Conservation (phyloP, 2,329 filamentous ascomycete genomes). For the Diplodia intermedia region DNA sequence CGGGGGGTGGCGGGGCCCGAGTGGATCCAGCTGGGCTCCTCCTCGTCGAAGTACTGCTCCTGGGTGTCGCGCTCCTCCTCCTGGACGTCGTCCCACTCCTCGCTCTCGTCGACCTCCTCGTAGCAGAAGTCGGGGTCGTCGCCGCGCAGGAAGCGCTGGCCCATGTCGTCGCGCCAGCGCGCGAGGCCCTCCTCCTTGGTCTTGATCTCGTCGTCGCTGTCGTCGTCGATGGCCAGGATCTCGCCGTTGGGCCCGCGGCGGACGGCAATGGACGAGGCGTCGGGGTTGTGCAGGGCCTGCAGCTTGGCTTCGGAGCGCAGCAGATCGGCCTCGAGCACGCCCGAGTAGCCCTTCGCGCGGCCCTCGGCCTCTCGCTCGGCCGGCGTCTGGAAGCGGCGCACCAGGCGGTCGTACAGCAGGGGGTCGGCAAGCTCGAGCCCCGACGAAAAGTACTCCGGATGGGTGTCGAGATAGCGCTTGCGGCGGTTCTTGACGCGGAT, state of each 20-base stretch:
- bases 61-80: slow-evolving; percentile 68
- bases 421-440: slow-evolving; percentile 75
- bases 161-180: slow-evolving; percentile 76
- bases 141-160: slow-evolving; percentile 75
- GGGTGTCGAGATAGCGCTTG: slow-evolving; percentile 74
- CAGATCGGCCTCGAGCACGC: slow-evolving; percentile 78
- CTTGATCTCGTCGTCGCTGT: slow-evolving; percentile 63
- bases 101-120: slow-evolving; percentile 69
- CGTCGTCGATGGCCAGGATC: slow-evolving; percentile 64
- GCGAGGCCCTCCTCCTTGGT: slow-evolving; percentile 70
- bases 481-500: slow-evolving; percentile 76
- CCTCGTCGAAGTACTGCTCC: slow-evolving; percentile 80
- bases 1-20: slow-evolving; percentile 42
- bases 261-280: slow-evolving; percentile 60
- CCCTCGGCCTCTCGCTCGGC: slow-evolving; percentile 77
- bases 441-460: slow-evolving; percentile 73
- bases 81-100: slow-evolving; percentile 72
- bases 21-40: slow-evolving; percentile 72
- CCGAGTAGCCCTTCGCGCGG: slow-evolving; percentile 76
- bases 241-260: slow-evolving; percentile 60
- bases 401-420: slow-evolving; percentile 79
- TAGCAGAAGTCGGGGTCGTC: slow-evolving; percentile 84
- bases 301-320: slow-evolving; percentile 78
- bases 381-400: slow-evolving; percentile 77
- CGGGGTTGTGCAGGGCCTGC: slow-evolving; percentile 63